Evolutionary conservation across 257 asterid genomes (phyloP).

Genomic region (Ehretia macrophylla): DNA sequence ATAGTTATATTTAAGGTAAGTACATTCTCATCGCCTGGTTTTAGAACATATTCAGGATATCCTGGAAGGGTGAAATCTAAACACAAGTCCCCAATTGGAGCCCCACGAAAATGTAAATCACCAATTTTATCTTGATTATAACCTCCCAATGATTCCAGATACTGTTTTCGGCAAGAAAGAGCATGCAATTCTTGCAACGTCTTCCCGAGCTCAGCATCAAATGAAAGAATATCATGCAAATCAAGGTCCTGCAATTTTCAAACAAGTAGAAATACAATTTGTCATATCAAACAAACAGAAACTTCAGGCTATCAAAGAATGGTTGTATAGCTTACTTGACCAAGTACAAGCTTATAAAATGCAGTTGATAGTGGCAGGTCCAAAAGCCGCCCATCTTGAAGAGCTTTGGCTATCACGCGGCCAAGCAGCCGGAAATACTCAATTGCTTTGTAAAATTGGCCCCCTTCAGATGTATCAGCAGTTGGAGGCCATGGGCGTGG

Average conservation of each 20-base stretch:
- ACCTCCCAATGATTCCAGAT: constrained; percentile 62
- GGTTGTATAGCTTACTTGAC: constrained; percentile 86
- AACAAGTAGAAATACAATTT: constrained; percentile 1
- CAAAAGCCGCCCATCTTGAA: constrained; percentile 96
- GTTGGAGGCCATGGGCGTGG: constrained; percentile 85
- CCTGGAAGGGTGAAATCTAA: constrained; percentile 97
- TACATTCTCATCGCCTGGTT: constrained; percentile 69
- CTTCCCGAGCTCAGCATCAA: constrained; percentile 76
- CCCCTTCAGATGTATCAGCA: constrained; percentile 61
- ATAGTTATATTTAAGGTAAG: constrained; percentile 1
- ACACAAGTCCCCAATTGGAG: constrained; percentile 79
- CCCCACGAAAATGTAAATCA: constrained; percentile 68
- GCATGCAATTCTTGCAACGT: constrained; percentile 92
- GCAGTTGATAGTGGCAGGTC: constrained; percentile 86
- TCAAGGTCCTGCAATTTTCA: constrained; percentile 99
- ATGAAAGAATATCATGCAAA: constrained; percentile 76
- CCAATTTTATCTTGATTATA: no score
- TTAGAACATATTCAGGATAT: constrained; percentile 75
- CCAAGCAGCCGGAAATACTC: constrained; percentile 88
- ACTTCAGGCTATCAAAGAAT: background rate
- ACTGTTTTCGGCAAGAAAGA: constrained; percentile 63
- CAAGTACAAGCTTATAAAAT: constrained; percentile 79
- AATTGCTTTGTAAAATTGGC: constrained; percentile 54
- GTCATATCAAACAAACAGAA: background rate
- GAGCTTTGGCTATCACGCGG: constrained; percentile 95